Evolutionary conservation across 768 basidiomycete genomes (phyloP).

Genomic region (Suillus decipiens): DNA sequence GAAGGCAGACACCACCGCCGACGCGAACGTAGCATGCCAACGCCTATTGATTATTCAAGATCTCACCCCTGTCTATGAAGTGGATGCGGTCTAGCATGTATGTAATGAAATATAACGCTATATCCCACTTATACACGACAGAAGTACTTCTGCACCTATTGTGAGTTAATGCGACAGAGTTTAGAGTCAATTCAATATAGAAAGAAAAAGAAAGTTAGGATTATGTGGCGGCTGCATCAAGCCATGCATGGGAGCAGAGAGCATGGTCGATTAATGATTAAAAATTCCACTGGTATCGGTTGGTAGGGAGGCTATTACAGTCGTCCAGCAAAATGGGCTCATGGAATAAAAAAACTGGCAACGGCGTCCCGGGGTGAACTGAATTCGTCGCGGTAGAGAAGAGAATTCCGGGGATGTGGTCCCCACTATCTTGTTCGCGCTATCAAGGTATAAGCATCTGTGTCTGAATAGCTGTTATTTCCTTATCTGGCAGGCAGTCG

Average conservation of each 20-base stretch:
- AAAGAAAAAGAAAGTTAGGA: background rate
- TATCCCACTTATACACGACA: background rate
- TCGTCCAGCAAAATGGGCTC: background rate
- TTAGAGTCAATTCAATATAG: background rate
- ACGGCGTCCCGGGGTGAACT: background rate
- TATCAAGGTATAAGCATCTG: background rate
- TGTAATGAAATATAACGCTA: background rate
- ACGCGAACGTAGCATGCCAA: background rate
- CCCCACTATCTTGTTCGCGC: background rate
- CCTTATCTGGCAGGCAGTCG: background rate
- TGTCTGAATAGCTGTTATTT: background rate
- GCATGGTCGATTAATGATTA: background rate
- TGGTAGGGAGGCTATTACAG: background rate
- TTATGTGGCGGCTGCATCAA: background rate
- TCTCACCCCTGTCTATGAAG: background rate
- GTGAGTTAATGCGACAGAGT: background rate
- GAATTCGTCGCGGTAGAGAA: background rate
- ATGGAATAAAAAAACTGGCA: background rate
- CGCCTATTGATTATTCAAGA: background rate
- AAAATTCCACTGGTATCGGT: background rate
- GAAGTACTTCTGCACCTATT: background rate
- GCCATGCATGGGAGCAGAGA: background rate
- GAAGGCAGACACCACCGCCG: background rate
- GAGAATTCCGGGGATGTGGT: background rate
- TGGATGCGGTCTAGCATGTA: background rate